Evolutionary conservation across 2,329 filamentous ascomycete genomes (phyloP).

Genomic region (Alternaria longipes): DNA sequence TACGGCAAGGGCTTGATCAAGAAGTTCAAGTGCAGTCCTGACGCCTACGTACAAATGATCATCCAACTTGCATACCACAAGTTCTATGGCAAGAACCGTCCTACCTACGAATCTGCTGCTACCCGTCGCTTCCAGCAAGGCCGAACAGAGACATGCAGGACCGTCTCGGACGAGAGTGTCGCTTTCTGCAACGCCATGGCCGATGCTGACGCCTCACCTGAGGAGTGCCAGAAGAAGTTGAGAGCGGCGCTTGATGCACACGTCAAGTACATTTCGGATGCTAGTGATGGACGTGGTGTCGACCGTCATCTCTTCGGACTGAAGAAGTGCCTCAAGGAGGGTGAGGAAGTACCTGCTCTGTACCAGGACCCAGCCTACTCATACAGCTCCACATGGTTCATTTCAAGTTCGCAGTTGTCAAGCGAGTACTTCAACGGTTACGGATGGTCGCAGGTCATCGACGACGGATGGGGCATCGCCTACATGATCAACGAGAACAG

Average conservation of each 20-base stretch:
- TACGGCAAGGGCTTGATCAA: slow-evolving; percentile 99
- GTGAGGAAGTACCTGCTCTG: slow-evolving; percentile 81
- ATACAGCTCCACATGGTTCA: slow-evolving; percentile 89
- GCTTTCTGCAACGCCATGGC: slow-evolving; percentile 89
- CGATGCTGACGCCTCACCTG: slow-evolving; percentile 70
- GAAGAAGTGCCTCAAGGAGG: slow-evolving; percentile 85
- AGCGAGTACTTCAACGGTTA: slow-evolving; percentile 99
- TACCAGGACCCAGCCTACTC: slow-evolving; percentile 86
- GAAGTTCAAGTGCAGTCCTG: slow-evolving; percentile 98
- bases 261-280: slow-evolving; percentile 88
- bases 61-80: slow-evolving; percentile 99
- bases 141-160: slow-evolving; percentile 93
- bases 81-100: slow-evolving; percentile 98
- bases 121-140: slow-evolving; percentile 96
- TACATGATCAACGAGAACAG: slow-evolving; percentile 99
- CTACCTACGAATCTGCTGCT: slow-evolving; percentile 96
- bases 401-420: slow-evolving; percentile 88
- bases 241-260: slow-evolving; percentile 82
- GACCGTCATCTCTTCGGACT: slow-evolving; percentile 97
- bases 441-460: slow-evolving; percentile 97
- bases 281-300: slow-evolving; percentile 90
- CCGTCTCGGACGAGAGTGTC: slow-evolving; percentile 88
- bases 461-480: slow-evolving; percentile 94
- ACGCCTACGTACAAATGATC: slow-evolving; percentile 97
- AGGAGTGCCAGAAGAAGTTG: slow-evolving; percentile 77